Evolutionary conservation across 129 eudicot genomes (phyloP).

Genomic region (Apium graveolens): DNA sequence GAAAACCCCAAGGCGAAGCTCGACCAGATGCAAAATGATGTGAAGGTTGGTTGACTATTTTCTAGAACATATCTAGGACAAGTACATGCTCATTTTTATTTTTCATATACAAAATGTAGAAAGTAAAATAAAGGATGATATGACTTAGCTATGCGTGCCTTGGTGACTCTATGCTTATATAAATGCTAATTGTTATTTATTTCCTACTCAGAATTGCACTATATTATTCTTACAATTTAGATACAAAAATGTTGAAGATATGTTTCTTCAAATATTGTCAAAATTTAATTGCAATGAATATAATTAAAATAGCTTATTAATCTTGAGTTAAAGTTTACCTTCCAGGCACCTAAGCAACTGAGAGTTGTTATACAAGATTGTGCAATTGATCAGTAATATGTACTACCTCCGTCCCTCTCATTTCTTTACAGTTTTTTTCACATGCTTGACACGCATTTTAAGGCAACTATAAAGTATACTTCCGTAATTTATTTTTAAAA

Average conservation of each 20-base stretch:
- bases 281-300: background rate
- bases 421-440: too few relatives aligned
- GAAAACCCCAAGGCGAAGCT: conserved; percentile 61
- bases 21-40: conserved; percentile 54
- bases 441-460: too few relatives aligned
- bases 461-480: too few relatives aligned
- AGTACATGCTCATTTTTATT: background rate
- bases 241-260: background rate
- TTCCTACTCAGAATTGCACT: background rate
- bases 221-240: background rate
- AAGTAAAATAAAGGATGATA: background rate
- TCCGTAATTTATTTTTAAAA: too few relatives aligned
- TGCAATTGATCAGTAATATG: background rate
- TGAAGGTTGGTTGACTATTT: conserved; percentile 49
- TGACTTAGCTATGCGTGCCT: background rate
- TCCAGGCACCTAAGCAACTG: background rate
- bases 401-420: too few relatives aligned
- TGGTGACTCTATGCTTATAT: background rate
- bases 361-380: background rate
- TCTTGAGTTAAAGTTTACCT: background rate
- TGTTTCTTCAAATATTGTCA: background rate
- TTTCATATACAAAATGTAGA: background rate
- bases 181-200: background rate
- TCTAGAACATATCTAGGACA: background rate
- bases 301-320: background rate